A percentile compares a stretch with the other conserved stretches of the same genome.
These are phyloP conservation scores for Exserohilum rostratum DNA, from an alignment of 2,329 filamentous ascomycete genomes.

Conservation along the genomic window DNA sequence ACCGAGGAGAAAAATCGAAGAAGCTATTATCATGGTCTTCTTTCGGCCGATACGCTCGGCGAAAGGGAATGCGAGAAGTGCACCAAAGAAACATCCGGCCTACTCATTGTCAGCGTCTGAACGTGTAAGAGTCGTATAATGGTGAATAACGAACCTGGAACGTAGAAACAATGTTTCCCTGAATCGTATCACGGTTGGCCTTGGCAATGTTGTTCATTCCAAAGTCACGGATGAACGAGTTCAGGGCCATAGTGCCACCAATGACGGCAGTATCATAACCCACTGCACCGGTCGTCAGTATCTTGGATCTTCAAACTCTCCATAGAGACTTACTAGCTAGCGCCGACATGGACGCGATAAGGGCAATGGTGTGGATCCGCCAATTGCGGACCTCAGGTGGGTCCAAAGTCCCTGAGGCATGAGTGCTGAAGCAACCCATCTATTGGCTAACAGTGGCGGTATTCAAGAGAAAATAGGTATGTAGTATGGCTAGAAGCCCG, in stretches of 20 bases:
- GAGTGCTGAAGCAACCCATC: slow-evolving; percentile 39
- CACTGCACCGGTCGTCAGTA: slow-evolving; percentile 19
- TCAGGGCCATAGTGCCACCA: slow-evolving; percentile 49
- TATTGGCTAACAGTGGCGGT: not conserved
- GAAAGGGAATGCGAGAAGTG: slow-evolving; percentile 53
- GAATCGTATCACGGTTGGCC: slow-evolving; percentile 43
- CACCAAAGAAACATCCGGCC: slow-evolving; percentile 49
- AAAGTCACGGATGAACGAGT: slow-evolving; percentile 49
- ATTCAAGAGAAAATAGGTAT: not conserved
- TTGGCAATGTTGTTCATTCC: slow-evolving; percentile 37
- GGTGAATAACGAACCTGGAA: slow-evolving; percentile 29
- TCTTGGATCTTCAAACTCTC: not conserved
- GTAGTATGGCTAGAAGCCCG: not conserved
- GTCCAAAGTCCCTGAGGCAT: slow-evolving; percentile 42
- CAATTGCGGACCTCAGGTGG: slow-evolving; percentile 46
- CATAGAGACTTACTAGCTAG: slow-evolving; percentile 37
- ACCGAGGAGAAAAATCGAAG: slow-evolving; percentile 52
- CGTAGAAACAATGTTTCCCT: slow-evolving; percentile 49
- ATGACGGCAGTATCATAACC: slow-evolving; percentile 48
- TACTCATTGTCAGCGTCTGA: not conserved
- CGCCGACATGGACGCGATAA: slow-evolving; percentile 47
- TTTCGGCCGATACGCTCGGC: slow-evolving; percentile 58
- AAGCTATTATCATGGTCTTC: slow-evolving; percentile 56
- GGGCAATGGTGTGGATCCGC: slow-evolving; percentile 43
- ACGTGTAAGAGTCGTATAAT: not conserved